Percentiles rank a stretch among this genome's conserved stretches.
phyloP scores from a whole-genome alignment of 768 basidiomycete genomes.

The Mycena chlorophos region DNA sequence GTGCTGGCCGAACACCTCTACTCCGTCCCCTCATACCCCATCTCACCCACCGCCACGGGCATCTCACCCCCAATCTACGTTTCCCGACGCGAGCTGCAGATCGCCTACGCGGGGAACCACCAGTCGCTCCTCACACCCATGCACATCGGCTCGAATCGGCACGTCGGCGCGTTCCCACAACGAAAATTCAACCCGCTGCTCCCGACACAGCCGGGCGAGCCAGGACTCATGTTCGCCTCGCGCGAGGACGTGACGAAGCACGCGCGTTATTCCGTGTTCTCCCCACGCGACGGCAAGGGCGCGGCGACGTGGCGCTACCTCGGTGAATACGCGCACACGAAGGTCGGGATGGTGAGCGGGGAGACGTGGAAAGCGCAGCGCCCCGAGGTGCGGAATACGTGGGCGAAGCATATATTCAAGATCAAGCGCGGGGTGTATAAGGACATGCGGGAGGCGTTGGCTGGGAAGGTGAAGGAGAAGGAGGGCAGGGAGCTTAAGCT shows the following conservation, averaged over 20 bases:
- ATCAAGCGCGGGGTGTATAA: constrained; percentile 22
- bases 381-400: constrained; percentile 19
- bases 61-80: not conserved
- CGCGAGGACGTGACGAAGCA: not conserved
- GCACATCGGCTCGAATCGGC: not conserved
- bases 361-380: constrained; percentile 20
- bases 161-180: not conserved
- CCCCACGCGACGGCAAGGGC: not conserved
- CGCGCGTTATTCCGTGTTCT: not conserved
- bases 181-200: not conserved
- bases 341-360: constrained; percentile 24
- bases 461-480: not conserved
- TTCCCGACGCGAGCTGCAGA: not conserved
- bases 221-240: constrained; percentile 2
- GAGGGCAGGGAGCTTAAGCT: not conserved
- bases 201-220: not conserved
- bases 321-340: constrained; percentile 26
- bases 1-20: not conserved
- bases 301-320: constrained; percentile 26
- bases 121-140: not conserved
- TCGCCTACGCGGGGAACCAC: not conserved
- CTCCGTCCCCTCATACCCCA: not conserved
- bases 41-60: not conserved
- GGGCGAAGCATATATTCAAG: constrained; percentile 19
- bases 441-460: constrained; percentile 23